phyloP scores from a whole-genome alignment of 805 yeast species.

The Saccharomycopsis lassenensis region DNA sequence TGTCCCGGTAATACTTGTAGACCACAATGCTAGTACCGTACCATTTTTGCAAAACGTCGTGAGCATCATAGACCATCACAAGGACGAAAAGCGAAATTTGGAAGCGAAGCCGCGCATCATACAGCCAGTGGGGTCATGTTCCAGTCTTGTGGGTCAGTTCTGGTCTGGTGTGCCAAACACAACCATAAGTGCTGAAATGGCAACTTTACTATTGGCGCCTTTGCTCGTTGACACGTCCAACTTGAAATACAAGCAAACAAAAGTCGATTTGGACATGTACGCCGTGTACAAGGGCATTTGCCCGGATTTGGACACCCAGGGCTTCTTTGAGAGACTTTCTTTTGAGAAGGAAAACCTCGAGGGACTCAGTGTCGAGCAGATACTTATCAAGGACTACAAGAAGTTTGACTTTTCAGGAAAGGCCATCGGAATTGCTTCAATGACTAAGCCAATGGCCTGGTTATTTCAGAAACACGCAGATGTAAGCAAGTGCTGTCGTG shows the following conservation, averaged over 20 bases:
- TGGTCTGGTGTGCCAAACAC: slow-evolving; percentile 30
- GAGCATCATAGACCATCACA: slow-evolving; percentile 83
- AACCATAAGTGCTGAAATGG: slow-evolving; percentile 25
- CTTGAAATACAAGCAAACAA: slow-evolving; percentile 51
- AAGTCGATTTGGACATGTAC: slow-evolving; percentile 40
- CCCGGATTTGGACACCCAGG: slow-evolving; percentile 18
- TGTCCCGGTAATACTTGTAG: slow-evolving; percentile 62
- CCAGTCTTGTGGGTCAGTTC: slow-evolving; percentile 57
- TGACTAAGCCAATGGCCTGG: slow-evolving; percentile 55
- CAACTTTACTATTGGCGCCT: slow-evolving; percentile 51
- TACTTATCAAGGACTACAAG: slow-evolving; percentile 79
- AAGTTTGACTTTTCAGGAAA: slow-evolving; percentile 35
- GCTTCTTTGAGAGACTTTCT: slow-evolving; percentile 21
- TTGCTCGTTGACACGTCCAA: slow-evolving; percentile 68
- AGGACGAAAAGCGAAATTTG: slow-evolving; percentile 43
- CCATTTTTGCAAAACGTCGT: slow-evolving; percentile 35
- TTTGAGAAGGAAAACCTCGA: slow-evolving; percentile 49
- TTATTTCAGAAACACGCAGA: slow-evolving; percentile 24
- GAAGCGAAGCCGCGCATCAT: slow-evolving; percentile 55
- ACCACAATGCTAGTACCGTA: slow-evolving; percentile 60
- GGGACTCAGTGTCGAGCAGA: slow-evolving; percentile 48
- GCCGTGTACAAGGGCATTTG: slow-evolving; percentile 9
- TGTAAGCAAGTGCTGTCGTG: slow-evolving; percentile 22
- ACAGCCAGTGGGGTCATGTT: slow-evolving; percentile 63
- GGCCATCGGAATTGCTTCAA: slow-evolving; percentile 61